phyloP scores from a whole-genome alignment of 495 filamentous ascomycete species.

The Talaromyces wortmannii region DNA sequence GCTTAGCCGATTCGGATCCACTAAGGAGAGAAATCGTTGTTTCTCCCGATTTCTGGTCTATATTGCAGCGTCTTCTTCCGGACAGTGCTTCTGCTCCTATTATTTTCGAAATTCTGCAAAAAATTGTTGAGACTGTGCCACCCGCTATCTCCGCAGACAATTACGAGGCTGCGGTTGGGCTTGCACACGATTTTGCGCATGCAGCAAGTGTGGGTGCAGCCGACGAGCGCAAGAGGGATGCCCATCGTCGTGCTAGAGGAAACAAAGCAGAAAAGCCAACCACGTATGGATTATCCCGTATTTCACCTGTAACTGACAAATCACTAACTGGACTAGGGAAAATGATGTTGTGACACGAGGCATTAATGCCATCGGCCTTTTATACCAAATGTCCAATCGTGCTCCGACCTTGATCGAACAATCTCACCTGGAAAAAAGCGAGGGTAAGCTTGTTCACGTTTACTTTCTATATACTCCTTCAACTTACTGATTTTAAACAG shows the following conservation, averaged over 20 bases:
- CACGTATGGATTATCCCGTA: too few species aligned
- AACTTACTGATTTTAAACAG: conserved; percentile 27
- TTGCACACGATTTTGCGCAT: conserved; percentile 86
- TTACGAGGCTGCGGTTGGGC: conserved; percentile 74
- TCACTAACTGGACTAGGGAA: conserved; percentile 38
- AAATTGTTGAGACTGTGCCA: conserved; percentile 56
- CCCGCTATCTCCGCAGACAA: conserved; percentile 89
- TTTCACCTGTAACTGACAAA: conserved; percentile 3
- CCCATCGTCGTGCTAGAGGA: conserved; percentile 43
- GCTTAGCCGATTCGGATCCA: conserved; percentile 65
- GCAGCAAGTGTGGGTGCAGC: conserved; percentile 75
- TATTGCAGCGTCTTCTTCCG: conserved; percentile 66
- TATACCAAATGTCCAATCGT: conserved; percentile 71
- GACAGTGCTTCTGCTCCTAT: conserved; percentile 61
- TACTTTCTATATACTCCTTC: not conserved
- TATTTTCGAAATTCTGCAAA: conserved; percentile 78
- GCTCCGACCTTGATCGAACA: conserved; percentile 83
- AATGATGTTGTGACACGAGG: conserved; percentile 72
- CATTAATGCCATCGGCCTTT: conserved; percentile 69
- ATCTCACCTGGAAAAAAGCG: conserved; percentile 82
- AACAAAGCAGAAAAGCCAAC: conserved; percentile 48
- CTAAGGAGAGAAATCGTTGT: conserved; percentile 89
- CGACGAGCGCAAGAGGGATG: conserved; percentile 74
- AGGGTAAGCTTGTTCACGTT: conserved; percentile 46
- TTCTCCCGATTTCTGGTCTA: conserved; percentile 96